phyloP scores from a whole-genome alignment of 2,329 filamentous ascomycete species.

The Hypoxylon sp. region DNA sequence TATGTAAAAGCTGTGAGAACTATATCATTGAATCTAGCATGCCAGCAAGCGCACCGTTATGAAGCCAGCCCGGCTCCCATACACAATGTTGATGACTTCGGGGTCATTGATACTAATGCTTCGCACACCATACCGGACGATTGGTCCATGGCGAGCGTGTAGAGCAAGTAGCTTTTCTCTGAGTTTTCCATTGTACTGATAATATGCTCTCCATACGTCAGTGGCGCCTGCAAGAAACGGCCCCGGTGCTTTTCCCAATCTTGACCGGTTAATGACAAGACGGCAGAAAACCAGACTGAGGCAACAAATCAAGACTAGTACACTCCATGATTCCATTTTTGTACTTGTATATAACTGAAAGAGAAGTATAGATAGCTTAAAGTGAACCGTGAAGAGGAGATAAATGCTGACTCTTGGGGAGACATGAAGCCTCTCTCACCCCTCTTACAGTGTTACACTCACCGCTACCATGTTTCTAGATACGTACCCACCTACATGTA shows the following conservation, averaged over 20 bases:
- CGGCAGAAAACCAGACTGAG: slow-evolving; percentile 27
- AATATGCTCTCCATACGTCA: slow-evolving; percentile 41
- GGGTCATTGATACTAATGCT: slow-evolving; percentile 42
- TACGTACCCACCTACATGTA: too few species aligned
- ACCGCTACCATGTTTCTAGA: too few species aligned
- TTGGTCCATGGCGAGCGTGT: slow-evolving; percentile 34
- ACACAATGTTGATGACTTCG: slow-evolving; percentile 39
- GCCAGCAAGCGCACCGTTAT: slow-evolving; percentile 28
- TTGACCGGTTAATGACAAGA: slow-evolving; percentile 34
- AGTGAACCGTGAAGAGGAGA: too few species aligned
- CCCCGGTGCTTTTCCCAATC: slow-evolving; percentile 38
- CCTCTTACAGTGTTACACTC: too few species aligned
- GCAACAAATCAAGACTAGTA: too few species aligned
- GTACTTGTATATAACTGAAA: too few species aligned
- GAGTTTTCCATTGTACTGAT: slow-evolving; percentile 39
- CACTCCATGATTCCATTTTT: too few species aligned
- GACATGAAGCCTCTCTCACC: too few species aligned
- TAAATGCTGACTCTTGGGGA: too few species aligned
- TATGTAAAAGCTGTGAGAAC: background rate
- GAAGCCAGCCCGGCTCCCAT: slow-evolving; percentile 40
- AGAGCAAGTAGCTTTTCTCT: slow-evolving; percentile 36
- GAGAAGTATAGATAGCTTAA: too few species aligned
- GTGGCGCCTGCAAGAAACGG: slow-evolving; percentile 37
- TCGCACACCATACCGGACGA: slow-evolving; percentile 41
- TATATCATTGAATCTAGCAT: background rate